Base-by-base conservation (phyloP, 352 stramenopile genomes). In the Phytophthora niederhauseri region DNA sequence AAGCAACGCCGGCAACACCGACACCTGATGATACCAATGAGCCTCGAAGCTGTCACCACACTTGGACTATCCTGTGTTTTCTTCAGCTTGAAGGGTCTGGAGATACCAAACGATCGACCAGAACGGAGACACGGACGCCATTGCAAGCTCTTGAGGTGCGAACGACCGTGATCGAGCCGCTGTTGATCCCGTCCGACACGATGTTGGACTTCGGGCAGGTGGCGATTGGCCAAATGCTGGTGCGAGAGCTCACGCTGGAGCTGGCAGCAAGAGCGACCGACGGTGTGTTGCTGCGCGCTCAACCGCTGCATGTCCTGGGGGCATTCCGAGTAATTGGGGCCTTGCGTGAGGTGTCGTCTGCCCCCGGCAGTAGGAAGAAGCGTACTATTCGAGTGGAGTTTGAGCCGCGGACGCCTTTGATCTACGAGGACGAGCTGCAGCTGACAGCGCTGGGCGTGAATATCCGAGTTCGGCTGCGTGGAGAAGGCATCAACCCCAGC, bases 171-270 rank as follows among this genome's bases (percentile, higher is more conserved):
- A 70, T 94, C 30, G 78, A 91, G 8, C 65, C 84, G 0, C 68
- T 79, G 45, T 57, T 98, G 8, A 68, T 73, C 0, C 46, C 79
- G 3, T 88, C 83, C 8, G 70, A 78, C 0, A 64, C 76, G 0
- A 63, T 61, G 0, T 61, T 98, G 14, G 73, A 87, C 34, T 98
- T 97, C 68, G 90, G 87, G 8, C 90, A 97, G 55, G 85, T 98
- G 6, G 90, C 92, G 20, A 92, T 98, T 14, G 91, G 90, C 1
- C 85, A 93, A 55, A 73, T 70, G 6, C 72, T 86, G 9, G 52
- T 85, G 0, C 72, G 82, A 5, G 77, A 91, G 19, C 55, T 97
- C n/a, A 71, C 60, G 19, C 58, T 97, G 7, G 81, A 78, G 3
- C 91, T 73, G 45, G 78, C 28, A 78, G 70, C 55, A 3, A 26